Evolutionary conservation across 441 rosid species (phyloP).

Genomic region (Syzygium syzygioides): DNA sequence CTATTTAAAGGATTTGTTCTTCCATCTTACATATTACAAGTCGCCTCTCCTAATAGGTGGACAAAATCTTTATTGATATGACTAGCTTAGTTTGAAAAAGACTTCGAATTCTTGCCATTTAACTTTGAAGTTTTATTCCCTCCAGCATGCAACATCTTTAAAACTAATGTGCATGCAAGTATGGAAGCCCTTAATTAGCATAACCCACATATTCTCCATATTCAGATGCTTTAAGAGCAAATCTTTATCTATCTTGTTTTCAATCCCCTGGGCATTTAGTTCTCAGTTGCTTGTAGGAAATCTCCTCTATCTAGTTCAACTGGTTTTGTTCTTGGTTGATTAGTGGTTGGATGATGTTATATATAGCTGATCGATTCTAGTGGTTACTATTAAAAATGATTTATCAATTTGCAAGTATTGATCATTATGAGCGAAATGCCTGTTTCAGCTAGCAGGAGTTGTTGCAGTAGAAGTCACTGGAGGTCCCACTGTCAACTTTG

Average conservation of each 20-base stretch:
- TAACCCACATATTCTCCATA: background rate
- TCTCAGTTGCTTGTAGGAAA: background rate
- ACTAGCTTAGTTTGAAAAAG: background rate
- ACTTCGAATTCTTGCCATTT: background rate
- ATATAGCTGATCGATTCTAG: background rate
- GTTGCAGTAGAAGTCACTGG: slow-evolving; percentile 97
- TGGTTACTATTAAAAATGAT: background rate
- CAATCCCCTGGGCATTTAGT: background rate
- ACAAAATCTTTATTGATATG: background rate
- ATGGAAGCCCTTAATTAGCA: background rate
- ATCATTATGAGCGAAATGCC: background rate
- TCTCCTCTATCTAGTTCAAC: background rate
- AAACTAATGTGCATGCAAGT: background rate
- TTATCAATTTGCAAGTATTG: background rate
- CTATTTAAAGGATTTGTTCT: background rate
- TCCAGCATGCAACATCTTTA: background rate
- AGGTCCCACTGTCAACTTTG: slow-evolving; percentile 75
- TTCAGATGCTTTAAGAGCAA: background rate
- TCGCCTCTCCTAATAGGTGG: background rate
- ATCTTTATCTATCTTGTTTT: background rate
- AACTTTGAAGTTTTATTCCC: background rate
- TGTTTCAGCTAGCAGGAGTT: slow-evolving; percentile 84
- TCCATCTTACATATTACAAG: background rate
- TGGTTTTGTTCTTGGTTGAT: background rate
- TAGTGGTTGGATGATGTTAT: background rate